Conservation (phyloP, 1,139 yeast species). For the Suhomyces kunorum region DNA sequence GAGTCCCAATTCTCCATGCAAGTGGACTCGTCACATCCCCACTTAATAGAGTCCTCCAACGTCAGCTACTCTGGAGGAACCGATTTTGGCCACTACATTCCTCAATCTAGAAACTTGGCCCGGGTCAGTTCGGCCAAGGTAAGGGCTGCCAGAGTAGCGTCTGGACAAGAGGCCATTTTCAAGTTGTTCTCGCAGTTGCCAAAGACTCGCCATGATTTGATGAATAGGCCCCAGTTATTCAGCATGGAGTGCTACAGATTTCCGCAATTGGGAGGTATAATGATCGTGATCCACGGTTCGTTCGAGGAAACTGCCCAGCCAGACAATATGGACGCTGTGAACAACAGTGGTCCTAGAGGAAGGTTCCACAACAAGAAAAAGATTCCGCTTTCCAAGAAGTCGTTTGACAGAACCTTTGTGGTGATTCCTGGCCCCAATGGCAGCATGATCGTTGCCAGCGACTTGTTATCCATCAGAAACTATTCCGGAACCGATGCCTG, state of each 20-base stretch:
- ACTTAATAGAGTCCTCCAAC: slow-evolving; percentile 42
- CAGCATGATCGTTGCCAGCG: slow-evolving; percentile 80
- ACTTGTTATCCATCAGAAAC: slow-evolving; percentile 68
- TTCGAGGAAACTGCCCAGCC: slow-evolving; percentile 69
- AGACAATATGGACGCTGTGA: slow-evolving; percentile 30
- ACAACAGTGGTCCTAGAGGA: slow-evolving; percentile 27
- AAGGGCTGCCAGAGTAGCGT: slow-evolving; percentile 58
- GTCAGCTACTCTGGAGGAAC: slow-evolving; percentile 37
- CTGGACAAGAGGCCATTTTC: slow-evolving; percentile 69
- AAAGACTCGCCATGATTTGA: slow-evolving; percentile 67
- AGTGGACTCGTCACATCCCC: slow-evolving; percentile 54
- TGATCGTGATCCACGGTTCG: slow-evolving; percentile 80
- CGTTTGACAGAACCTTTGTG: slow-evolving; percentile 88
- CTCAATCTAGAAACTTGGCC: slow-evolving; percentile 74
- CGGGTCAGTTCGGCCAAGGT: slow-evolving; percentile 63
- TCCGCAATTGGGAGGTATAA: slow-evolving; percentile 73
- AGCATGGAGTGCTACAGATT: slow-evolving; percentile 78
- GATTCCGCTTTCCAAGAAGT: slow-evolving; percentile 56
- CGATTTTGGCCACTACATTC: slow-evolving; percentile 65
- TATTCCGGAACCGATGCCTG: slow-evolving; percentile 62
- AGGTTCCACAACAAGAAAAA: slow-evolving; percentile 35
- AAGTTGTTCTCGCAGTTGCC: slow-evolving; percentile 70
- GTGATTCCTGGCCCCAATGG: slow-evolving; percentile 73
- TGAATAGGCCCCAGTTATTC: slow-evolving; percentile 61
- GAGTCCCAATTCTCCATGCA: slow-evolving; percentile 83